Percentiles rank a stretch among this genome's conserved stretches.
phyloP scores from a whole-genome alignment of 2,329 filamentous ascomycete species.

The Sclerotinia sclerotiorum region DNA sequence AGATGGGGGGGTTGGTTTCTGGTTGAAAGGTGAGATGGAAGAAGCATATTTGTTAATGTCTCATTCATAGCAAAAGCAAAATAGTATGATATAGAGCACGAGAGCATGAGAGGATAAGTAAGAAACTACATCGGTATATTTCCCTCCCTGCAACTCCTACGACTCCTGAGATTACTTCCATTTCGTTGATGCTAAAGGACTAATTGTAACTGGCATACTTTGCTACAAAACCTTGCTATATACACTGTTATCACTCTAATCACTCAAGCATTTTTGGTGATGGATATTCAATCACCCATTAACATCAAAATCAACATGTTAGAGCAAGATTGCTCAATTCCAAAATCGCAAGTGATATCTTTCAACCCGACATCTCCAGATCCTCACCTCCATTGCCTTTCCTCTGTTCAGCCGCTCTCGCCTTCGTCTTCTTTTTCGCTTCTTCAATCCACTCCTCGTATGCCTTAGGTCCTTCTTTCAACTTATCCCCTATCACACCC shows the following conservation, averaged over 20 bases:
- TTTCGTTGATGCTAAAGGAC: not conserved
- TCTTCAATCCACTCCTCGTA: conserved; percentile 75
- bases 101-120: no score
- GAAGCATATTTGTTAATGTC: not conserved
- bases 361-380: conserved; percentile 39
- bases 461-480: conserved; percentile 61
- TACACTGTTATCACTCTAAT: not conserved
- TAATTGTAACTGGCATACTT: not conserved
- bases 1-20: not conserved
- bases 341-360: not conserved
- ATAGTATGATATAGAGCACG: not conserved
- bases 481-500: conserved; percentile 74
- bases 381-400: conserved; percentile 35
- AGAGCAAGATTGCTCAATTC: not conserved
- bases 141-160: not conserved
- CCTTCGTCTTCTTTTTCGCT: conserved; percentile 57
- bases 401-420: conserved; percentile 37
- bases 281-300: not conserved
- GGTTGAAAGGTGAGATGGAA: not conserved
- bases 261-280: not conserved
- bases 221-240: not conserved
- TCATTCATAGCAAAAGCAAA: not conserved
- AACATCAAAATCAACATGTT: not conserved
- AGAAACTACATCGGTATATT: no score
- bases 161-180: not conserved